Evolutionary conservation across 2,329 filamentous ascomycete species (phyloP).

Genomic region (Fusarium sp.): DNA sequence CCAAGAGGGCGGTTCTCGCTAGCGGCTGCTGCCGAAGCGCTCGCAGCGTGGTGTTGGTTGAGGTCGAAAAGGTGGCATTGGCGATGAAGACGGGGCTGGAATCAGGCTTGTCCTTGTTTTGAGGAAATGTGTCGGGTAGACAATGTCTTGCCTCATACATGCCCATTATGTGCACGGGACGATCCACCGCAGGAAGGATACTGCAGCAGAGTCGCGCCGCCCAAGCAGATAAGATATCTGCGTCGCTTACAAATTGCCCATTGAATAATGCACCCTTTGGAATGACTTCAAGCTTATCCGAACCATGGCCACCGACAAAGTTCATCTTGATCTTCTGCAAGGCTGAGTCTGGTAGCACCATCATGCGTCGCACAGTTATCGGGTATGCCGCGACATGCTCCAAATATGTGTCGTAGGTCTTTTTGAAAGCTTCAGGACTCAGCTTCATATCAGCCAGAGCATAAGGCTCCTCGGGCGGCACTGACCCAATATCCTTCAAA

Average conservation of each 20-base stretch:
- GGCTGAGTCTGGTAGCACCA: not conserved
- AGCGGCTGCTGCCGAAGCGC: slow-evolving; percentile 10
- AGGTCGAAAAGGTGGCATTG: slow-evolving; percentile 14
- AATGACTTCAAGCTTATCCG: not conserved
- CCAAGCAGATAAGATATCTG: slow-evolving; percentile 7
- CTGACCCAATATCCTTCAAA: not conserved
- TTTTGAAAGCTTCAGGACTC: slow-evolving; percentile 4
- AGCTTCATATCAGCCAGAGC: not conserved
- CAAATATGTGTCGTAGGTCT: slow-evolving; percentile 7
- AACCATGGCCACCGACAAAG: not conserved
- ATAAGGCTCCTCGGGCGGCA: not conserved
- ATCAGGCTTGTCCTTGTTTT: slow-evolving; percentile 6
- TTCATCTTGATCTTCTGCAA: slow-evolving; percentile 7
- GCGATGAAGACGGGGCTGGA: slow-evolving; percentile 10
- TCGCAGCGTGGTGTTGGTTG: slow-evolving; percentile 13
- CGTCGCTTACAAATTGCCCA: slow-evolving; percentile 6
- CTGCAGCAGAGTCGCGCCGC: slow-evolving; percentile 10
- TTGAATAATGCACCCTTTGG: slow-evolving; percentile 11
- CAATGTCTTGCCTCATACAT: slow-evolving; percentile 19
- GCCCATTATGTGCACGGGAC: slow-evolving; percentile 9
- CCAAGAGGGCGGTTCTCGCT: slow-evolving; percentile 7
- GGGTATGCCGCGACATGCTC: slow-evolving; percentile 5
- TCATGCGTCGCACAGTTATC: slow-evolving; percentile 2
- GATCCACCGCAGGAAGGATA: slow-evolving; percentile 7
- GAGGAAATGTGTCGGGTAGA: slow-evolving; percentile 2